These are phyloP conservation scores for Fusarium anguioides DNA, from an alignment of 2,329 filamentous ascomycete species.

Conservation along the genomic window DNA sequence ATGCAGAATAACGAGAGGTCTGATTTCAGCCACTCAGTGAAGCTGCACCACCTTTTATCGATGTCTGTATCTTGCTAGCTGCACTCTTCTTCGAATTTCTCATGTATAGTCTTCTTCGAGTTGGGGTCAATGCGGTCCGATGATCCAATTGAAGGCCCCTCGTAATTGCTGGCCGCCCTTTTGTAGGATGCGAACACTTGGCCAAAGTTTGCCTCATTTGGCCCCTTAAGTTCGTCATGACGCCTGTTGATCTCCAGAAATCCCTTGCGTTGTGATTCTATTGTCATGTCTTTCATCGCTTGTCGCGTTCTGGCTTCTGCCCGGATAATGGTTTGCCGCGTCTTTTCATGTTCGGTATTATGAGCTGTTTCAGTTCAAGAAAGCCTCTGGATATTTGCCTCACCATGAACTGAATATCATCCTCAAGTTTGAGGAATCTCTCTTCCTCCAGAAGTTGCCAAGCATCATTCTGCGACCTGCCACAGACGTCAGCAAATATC, in stretches of 20 bases:
- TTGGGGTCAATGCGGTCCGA: too few species aligned
- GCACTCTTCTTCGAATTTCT: too few species aligned
- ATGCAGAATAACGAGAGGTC: neutral
- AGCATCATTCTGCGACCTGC: neutral
- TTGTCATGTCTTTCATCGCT: neutral
- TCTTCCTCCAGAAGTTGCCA: neutral
- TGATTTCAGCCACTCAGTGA: slow-evolving; percentile 8
- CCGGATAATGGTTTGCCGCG: fast-evolving
- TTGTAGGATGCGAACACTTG: slow-evolving; percentile 5
- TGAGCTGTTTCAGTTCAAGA: neutral
- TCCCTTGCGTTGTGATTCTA: neutral
- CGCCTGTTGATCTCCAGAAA: slow-evolving; percentile 7
- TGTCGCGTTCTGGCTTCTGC: fast-evolving
- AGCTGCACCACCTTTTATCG: neutral
- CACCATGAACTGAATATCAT: neutral
- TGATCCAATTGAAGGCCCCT: too few species aligned
- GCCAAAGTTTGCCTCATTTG: neutral
- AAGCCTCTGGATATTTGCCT: neutral
- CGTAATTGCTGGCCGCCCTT: fast-evolving
- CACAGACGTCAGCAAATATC: too few species aligned
- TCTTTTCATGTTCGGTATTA: neutral
- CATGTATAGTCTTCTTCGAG: too few species aligned
- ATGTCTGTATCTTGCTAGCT: too few species aligned
- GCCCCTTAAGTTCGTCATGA: slow-evolving; percentile 2
- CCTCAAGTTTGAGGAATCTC: neutral